Evolutionary conservation across 331 rosid genomes (phyloP).

Genomic region (Arachis monticola): DNA sequence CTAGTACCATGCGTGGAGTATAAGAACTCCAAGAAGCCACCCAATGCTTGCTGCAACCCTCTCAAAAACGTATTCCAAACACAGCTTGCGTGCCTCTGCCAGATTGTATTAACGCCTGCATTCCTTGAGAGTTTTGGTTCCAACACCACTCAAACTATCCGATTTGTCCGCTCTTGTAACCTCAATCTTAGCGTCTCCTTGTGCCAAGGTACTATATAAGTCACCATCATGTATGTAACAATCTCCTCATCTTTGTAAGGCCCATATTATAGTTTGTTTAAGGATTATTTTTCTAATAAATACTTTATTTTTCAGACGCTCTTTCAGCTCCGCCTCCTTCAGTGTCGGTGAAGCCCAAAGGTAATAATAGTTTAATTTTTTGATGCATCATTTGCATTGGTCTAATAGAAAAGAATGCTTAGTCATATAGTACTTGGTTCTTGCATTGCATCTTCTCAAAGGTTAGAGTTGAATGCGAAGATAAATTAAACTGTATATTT

Average conservation of each 20-base stretch:
- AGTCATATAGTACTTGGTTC: too few species aligned
- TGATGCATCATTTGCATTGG: too few species aligned
- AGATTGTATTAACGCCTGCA: slow-evolving; percentile 42
- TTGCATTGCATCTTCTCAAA: too few species aligned
- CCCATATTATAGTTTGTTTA: too few species aligned
- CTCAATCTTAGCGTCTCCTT: not conserved
- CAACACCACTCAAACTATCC: slow-evolving; percentile 40
- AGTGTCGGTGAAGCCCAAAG: slow-evolving; percentile 5
- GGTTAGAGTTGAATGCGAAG: too few species aligned
- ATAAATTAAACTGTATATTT: too few species aligned
- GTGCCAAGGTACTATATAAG: slow-evolving; percentile 55
- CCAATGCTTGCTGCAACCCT: slow-evolving; percentile 56
- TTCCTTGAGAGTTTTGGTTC: slow-evolving; percentile 31
- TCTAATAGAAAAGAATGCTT: too few species aligned
- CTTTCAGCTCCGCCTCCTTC: slow-evolving; percentile 24
- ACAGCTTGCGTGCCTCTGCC: slow-evolving; percentile 60
- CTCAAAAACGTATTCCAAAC: slow-evolving; percentile 43
- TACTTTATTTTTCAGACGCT: slow-evolving; percentile 21
- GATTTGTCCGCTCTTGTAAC: slow-evolving; percentile 50
- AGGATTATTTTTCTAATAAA: too few species aligned
- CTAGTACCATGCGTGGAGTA: slow-evolving; percentile 39
- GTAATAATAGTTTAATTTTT: slow-evolving; percentile 18
- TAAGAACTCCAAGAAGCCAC: slow-evolving; percentile 47
- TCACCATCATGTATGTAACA: too few species aligned
- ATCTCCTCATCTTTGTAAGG: too few species aligned